phyloP scores from a whole-genome alignment of 257 asterid species.

The Rhazya stricta region DNA sequence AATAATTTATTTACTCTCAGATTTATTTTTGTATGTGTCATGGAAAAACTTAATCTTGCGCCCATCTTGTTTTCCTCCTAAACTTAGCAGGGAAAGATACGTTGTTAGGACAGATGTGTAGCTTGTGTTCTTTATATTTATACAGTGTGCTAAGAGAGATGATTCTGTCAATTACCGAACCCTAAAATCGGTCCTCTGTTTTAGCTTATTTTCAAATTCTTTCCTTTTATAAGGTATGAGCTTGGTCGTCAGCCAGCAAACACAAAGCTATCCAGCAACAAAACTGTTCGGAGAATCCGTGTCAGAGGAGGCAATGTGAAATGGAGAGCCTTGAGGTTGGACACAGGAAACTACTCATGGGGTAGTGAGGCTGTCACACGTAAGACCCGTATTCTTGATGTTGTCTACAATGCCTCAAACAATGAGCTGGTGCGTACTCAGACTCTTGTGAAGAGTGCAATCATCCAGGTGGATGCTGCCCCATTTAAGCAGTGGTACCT shows the following conservation, averaged over 20 bases:
- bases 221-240: conserved; percentile 28
- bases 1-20: neutral
- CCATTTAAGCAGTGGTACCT: conserved; percentile 41
- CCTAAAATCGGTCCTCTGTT: neutral
- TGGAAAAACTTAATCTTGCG: too few species aligned
- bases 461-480: conserved; percentile 40
- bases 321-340: conserved; percentile 44
- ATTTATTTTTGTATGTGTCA: neutral
- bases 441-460: conserved; percentile 39
- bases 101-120: neutral
- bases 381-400: conserved; percentile 40
- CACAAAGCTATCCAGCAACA: conserved; percentile 38
- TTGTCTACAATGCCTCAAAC: conserved; percentile 39
- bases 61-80: neutral
- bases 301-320: conserved; percentile 43
- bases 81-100: neutral
- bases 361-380: conserved; percentile 42
- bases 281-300: conserved; percentile 35
- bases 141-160: too few species aligned
- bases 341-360: conserved; percentile 42
- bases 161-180: neutral
- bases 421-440: conserved; percentile 43
- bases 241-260: conserved; percentile 45
- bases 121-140: neutral
- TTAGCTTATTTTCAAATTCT: conserved; percentile 1